Base-by-base conservation (phyloP, 352 stramenopile genomes). In the Peronospora tabacina region DNA sequence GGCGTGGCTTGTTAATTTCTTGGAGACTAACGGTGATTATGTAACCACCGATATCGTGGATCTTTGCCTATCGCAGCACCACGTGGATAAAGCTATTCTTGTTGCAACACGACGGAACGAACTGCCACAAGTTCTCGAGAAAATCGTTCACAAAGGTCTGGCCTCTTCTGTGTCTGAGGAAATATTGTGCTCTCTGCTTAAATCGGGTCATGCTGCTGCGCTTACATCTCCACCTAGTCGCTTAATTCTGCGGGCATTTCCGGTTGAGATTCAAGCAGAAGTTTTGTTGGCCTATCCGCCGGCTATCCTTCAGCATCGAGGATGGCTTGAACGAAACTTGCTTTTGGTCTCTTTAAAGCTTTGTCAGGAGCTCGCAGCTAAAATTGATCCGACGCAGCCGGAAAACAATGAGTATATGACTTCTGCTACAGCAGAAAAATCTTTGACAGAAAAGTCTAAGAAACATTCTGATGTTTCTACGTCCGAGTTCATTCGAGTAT, bases 281-380 rank as follows among this genome's bases (percentile, higher is more conserved):
- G 57, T 87, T 17, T 52, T 89, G 38, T 41, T 88, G 19, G 63
- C 68, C 11, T 32, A 70, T 29, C 58, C 70, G 0, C 48, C 63
- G 16, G 55, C 68, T 19, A 64, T 92, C 35, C 48, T 89, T 39
- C 55, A 70, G 29, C 82, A 90, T 48, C 77, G 82, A 26, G 79
- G 89, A 38, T 92, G 79, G 79, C 43, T 92, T 9, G 19, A 80
- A 13, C 73, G 79, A 1, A 72, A 87, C 17, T 35, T 89, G 17
- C 41, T 49, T 22, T 29, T 47, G 0, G 70, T 90, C 22, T 51
- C 75, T 2, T 53, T 50, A 11, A 29, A 50, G 1, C 48, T 73
- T 5, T 87, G 71, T 19, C 19, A 44, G 3, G 42, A 62, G 15
- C 51, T 92, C 7, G 69, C 77, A 7, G 42, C 44, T 6, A 58